Base-by-base conservation (phyloP, 2,329 filamentous ascomycete species). In the Bertia moriformis region DNA sequence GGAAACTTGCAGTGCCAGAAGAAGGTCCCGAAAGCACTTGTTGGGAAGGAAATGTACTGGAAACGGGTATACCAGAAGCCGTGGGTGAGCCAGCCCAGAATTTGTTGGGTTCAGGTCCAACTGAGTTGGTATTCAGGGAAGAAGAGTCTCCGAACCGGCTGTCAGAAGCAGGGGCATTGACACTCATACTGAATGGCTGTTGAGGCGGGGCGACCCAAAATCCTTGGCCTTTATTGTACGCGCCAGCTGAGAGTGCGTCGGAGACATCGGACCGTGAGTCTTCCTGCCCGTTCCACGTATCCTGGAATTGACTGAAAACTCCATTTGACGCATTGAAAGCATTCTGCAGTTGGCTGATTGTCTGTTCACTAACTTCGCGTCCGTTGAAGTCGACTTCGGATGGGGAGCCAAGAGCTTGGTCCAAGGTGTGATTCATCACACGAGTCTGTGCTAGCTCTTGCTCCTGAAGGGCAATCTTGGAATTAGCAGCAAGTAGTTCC, bases 401-500 rank as follows among this genome's bases (percentile, higher is more conserved):
- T 4, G 67, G 61, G 42, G 69, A 60, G 13, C 66, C 66, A 45
- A 73, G 60, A 39, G 65, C 63, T 48, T 77, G 70, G 43, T 77
- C 71, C 46, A 78, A 59, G 15, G 73, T 77, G 47, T 75, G 69
- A 48, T 72, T 71, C 41, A 73, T 70, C 38, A 73, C 66, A 32
- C 70, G 69, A 12, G 66, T 71, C 48, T 75, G 70, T 38, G 70
- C 68, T 42, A 77, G 60, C 53, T 78, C 72, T 43, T 75, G 65
- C 44, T 74, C 71, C 56, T 77, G 73, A 42, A 71, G 60, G 41
- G 67, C 67, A 50, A 78, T 69, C 46, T 69, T 67, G 41, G 69
- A 66, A 44, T 67, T 71, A 19, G 72, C 71, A 40, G 61, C 63
- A 41, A 67, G 60, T 15, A 79, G 59, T 49, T 78, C 69, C 46